Evolutionary conservation across 2,329 filamentous ascomycete species (phyloP), one percentile per base, ranked within the genome.

Genomic region (Nannizziopsis arthrosporioides): DNA sequence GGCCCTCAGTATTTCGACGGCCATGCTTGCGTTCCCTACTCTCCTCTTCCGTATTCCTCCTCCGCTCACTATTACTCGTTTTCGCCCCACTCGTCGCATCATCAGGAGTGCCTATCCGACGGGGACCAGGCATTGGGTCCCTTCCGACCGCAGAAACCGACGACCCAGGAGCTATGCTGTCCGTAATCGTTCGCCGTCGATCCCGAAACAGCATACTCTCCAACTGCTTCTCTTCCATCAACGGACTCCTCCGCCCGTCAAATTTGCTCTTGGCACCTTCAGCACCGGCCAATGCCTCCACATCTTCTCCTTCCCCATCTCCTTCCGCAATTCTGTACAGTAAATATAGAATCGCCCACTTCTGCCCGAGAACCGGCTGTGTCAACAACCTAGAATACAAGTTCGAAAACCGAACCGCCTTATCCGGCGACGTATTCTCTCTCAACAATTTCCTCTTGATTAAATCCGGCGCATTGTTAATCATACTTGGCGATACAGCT

Each of bases 341-440:
- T 37, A 98, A 80, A 63, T 93, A 93, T 15, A 98, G 74, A 55
- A 98, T 95, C 2, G 85, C 87, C 88, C 89, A 96, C 75, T 98
- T 98, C 66, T 94, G 85, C 59, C 85, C 84, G 39, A 98, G 75
- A 5, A 96, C 89, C 0, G 89, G 89, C 55, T 95, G 80, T n/a
- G 86, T 85, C 19, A 95, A 73, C 14, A 98, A 76, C 49, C 87
- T 78, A 31, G 86, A 87, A 67, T 95, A 94, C 22, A 98, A 76
- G 61, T 94, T 93, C 18, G 87, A 84, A 67, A 95, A 94, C 53
- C 82, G 78, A 15, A 90, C 74, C 2, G 89, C 87, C 65, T 89
- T 78, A 58, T 78, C 80, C 17, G 73, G 84, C 54, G 77, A 84
- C 40, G 78, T 78, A 60, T 87, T 85, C 56, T 82, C 83, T 57